Conservation (phyloP, 2,329 filamentous ascomycete genomes). For the Fusarium newnesense region DNA sequence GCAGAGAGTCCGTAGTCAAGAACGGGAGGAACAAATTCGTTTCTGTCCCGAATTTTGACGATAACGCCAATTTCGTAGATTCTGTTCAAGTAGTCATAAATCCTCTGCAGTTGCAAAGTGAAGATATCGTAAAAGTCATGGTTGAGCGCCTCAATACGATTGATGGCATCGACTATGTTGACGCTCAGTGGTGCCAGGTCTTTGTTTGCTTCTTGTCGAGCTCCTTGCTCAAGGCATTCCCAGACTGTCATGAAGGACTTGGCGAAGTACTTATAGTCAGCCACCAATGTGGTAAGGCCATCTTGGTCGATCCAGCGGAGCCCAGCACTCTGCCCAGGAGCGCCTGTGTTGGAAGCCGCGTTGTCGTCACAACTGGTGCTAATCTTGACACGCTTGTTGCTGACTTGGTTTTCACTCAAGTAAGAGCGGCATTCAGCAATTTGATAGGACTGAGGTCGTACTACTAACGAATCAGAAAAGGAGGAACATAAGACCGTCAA, state of each 20-base stretch:
- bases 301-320: constrained; percentile 44
- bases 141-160: constrained; percentile 23
- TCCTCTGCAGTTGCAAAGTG: constrained; percentile 30
- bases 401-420: constrained; percentile 32
- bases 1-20: constrained; percentile 37
- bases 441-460: constrained; percentile 39
- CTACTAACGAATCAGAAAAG: constrained; percentile 26
- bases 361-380: constrained; percentile 20
- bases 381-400: constrained; percentile 45
- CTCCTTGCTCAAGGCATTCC: constrained; percentile 26
- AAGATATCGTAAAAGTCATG: constrained; percentile 40
- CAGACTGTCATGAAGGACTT: constrained; percentile 35
- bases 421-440: constrained; percentile 42
- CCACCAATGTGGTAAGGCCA: constrained; percentile 37
- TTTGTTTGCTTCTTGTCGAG: constrained; percentile 42
- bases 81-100: constrained; percentile 35
- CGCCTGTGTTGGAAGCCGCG: background rate
- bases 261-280: constrained; percentile 39
- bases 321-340: background rate
- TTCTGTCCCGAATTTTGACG: constrained; percentile 40
- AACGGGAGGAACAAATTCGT: constrained; percentile 38
- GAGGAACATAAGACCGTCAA: background rate
- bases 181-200: constrained; percentile 36
- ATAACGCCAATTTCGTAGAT: constrained; percentile 45
- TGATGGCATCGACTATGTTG: constrained; percentile 36